Evolutionary conservation across 1,284 basidiomycete genomes (phyloP), one percentile per base, ranked within the genome.

Genomic region (Heterobasidion irregulare): DNA sequence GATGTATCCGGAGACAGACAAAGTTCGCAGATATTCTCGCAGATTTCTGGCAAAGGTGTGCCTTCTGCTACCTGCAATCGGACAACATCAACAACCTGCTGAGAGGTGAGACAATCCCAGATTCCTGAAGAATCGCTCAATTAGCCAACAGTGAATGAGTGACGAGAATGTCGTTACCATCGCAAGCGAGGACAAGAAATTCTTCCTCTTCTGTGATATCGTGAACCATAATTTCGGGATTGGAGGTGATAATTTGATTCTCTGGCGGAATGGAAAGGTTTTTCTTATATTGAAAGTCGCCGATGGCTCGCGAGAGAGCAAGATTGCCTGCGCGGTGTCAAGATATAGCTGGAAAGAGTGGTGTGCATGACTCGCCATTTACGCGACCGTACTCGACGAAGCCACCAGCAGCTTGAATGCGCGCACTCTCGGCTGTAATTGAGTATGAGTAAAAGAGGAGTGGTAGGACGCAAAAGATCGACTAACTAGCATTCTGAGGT

Each of bases 271-370:
- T 72, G 9, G 81, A 73, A 53, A 82, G 80, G 68, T 95, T 96
- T 72, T 96, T 94, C 80, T 99, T 99, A 79, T 98, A 99, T 65
- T 98, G 94, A 67, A 99, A 99, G 70, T 99, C 97, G 55, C 97
- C 97, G 33, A 99, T 78, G 1, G 97, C 97, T 63, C 97, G 80
- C 18, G 95, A 97, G 46, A 99, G 75, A 0, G 97, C 96, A 56
- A 99, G 83, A 68, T 99, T 99, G 59, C 97, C 94, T 96, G 65
- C 15, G 48, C 36, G 43, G 15, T n/a, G n/a, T 35, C 10, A 36
- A n/a, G 35, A 34, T 19, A 35, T 1, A 34, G 6, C 26, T 36
- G 49, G 10, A 33, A 19, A 46, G 56, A 43, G 46, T 45, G 54
- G 26, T n/a, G 56, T 19, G 35, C 13, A 38, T 49, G 41, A 70